phyloP scores from a whole-genome alignment of 2,329 filamentous ascomycete species.

The Stemphylium lycopersici region DNA sequence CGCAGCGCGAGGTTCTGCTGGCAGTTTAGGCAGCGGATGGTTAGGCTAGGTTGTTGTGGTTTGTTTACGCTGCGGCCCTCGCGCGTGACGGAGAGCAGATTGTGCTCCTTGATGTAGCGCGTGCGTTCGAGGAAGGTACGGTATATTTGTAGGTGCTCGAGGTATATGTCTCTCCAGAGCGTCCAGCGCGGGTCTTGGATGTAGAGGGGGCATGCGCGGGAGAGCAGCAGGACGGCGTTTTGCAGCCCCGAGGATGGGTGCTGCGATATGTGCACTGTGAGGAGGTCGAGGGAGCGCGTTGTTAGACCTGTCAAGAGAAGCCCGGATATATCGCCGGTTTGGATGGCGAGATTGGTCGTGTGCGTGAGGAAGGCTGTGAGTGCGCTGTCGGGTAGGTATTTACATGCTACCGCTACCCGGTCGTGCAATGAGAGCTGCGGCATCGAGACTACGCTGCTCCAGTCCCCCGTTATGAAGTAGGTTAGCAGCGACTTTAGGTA shows the following conservation, averaged over 20 bases:
- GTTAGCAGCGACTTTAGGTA: slow-evolving; percentile 81
- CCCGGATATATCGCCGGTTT: slow-evolving; percentile 75
- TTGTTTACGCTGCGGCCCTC: slow-evolving; percentile 68
- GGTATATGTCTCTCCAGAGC: slow-evolving; percentile 77
- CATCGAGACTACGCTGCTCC: slow-evolving; percentile 75
- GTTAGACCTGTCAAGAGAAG: slow-evolving; percentile 79
- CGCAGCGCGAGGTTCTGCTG: slow-evolving; percentile 59
- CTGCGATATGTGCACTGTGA: slow-evolving; percentile 76
- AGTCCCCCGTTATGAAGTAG: slow-evolving; percentile 77
- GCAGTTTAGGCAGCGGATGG: slow-evolving; percentile 79
- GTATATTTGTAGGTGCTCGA: slow-evolving; percentile 74
- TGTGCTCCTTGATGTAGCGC: slow-evolving; percentile 79
- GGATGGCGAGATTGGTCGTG: slow-evolving; percentile 65
- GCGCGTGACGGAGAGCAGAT: slow-evolving; percentile 67
- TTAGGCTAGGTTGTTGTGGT: slow-evolving; percentile 69
- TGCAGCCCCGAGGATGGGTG: slow-evolving; percentile 72
- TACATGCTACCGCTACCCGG: slow-evolving; percentile 74
- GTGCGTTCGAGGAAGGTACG: slow-evolving; percentile 74
- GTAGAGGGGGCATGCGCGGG: slow-evolving; percentile 75
- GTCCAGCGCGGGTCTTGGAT: slow-evolving; percentile 77
- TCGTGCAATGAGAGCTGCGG: slow-evolving; percentile 75
- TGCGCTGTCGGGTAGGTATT: slow-evolving; percentile 67
- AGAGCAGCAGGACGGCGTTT: slow-evolving; percentile 76
- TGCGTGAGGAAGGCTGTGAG: slow-evolving; percentile 53
- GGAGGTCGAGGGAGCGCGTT: slow-evolving; percentile 73